Percentiles rank a stretch among this genome's conserved stretches.
Conservation (phyloP, 2,329 filamentous ascomycete genomes). For the Tolypocladium nubicola region DNA sequence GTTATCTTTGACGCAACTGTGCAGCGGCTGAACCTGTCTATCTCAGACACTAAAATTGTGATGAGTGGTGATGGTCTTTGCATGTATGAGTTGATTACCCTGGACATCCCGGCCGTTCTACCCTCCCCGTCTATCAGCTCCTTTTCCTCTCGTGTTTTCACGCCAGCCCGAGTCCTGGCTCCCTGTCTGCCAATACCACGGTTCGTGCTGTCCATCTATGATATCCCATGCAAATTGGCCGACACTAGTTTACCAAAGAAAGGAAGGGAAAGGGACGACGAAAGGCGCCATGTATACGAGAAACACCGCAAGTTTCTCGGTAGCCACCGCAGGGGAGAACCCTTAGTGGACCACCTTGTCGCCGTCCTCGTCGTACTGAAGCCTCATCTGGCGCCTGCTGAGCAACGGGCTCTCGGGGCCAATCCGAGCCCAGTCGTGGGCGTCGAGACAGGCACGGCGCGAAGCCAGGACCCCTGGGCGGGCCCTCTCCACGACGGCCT, state of each 20-base stretch:
- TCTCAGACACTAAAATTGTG: not conserved
- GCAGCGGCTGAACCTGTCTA: not conserved
- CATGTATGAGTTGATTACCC: not conserved
- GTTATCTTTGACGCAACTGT: not conserved
- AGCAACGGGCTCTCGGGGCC: conserved; percentile 23
- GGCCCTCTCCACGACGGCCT: conserved; percentile 29
- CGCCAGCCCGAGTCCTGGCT: not conserved
- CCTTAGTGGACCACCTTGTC: not conserved
- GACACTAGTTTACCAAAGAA: not conserved
- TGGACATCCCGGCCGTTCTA: not conserved
- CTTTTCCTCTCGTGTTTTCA: not conserved
- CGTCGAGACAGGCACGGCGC: conserved; percentile 42
- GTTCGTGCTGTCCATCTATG: too few species aligned
- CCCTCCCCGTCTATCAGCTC: not conserved
- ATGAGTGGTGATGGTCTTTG: not conserved
- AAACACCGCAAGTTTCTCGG: not conserved
- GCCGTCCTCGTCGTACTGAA: conserved; percentile 19
- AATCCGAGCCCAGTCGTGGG: conserved; percentile 38
- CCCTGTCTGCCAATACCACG: too few species aligned
- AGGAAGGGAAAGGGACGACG: not conserved
- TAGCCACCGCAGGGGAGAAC: not conserved
- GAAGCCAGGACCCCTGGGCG: conserved; percentile 37
- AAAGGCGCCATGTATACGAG: not conserved
- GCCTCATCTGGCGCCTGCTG: conserved; percentile 23
- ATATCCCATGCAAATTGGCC: not conserved